Evolutionary conservation across 768 basidiomycete species (phyloP).

Genomic region (Lactarius quietus): DNA sequence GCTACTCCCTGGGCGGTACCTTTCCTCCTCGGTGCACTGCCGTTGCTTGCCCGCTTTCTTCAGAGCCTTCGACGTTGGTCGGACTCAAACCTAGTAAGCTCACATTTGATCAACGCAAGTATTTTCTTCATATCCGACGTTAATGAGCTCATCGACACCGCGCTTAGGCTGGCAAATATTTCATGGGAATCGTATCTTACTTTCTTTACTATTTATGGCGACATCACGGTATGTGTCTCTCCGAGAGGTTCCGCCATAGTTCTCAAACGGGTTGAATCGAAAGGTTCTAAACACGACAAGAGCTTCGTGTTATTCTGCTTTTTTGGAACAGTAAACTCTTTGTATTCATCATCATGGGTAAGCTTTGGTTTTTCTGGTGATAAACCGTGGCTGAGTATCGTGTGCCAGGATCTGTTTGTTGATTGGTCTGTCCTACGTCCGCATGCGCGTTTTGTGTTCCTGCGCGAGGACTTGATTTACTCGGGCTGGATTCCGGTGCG

Average conservation of each 20-base stretch:
- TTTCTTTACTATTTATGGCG: slow-evolving; percentile 79
- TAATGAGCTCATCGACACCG: slow-evolving; percentile 5
- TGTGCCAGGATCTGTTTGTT: slow-evolving; percentile 72
- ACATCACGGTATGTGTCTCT: slow-evolving; percentile 44
- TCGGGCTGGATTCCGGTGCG: slow-evolving; percentile 55
- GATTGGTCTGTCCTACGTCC: slow-evolving; percentile 85
- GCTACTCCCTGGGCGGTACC: slow-evolving; percentile 56
- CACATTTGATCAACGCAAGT: slow-evolving; percentile 86
- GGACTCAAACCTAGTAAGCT: slow-evolving; percentile 66
- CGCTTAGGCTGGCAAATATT: slow-evolving; percentile 80
- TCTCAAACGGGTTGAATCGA: slow-evolving; percentile 1
- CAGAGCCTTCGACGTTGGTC: slow-evolving; percentile 86
- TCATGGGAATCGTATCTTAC: slow-evolving; percentile 58
- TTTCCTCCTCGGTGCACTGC: slow-evolving; percentile 58
- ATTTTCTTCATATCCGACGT: background rate
- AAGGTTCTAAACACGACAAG: slow-evolving; percentile 40
- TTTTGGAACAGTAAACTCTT: slow-evolving; percentile 54
- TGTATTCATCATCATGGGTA: slow-evolving; percentile 81
- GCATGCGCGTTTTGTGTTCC: slow-evolving; percentile 50
- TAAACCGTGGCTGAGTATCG: background rate
- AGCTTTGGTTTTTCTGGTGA: slow-evolving; percentile 25
- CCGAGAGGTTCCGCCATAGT: slow-evolving; percentile 7
- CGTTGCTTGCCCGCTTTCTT: slow-evolving; percentile 70
- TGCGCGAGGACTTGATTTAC: slow-evolving; percentile 78
- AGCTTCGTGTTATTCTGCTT: slow-evolving; percentile 70